Evolutionary conservation across 768 basidiomycete genomes (phyloP).

Genomic region (Panellus pusillus): DNA sequence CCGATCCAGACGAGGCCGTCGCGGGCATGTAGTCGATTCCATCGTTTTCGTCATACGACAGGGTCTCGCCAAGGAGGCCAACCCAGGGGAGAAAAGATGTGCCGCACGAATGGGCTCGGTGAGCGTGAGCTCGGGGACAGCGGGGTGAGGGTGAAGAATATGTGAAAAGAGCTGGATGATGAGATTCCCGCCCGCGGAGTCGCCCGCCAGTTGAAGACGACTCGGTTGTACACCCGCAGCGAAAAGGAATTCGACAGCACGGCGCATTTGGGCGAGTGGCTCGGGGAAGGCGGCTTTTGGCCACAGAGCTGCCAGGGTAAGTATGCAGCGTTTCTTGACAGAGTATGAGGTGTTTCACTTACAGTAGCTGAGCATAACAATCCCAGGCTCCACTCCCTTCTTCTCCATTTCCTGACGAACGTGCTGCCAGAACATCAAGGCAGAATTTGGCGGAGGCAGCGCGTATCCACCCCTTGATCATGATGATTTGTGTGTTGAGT

Average conservation of each 20-base stretch:
- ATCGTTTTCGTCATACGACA: constrained; percentile 25
- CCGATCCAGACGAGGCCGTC: constrained; percentile 15
- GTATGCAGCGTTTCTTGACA: no score
- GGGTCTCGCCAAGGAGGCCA: constrained; percentile 22
- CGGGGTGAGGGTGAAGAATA: constrained; percentile 28
- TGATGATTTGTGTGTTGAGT: no score
- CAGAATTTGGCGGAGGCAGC: no score
- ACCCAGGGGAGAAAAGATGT: constrained; percentile 37
- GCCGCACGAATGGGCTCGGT: constrained; percentile 24
- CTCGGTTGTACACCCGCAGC: constrained; percentile 28
- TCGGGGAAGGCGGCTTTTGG: constrained; percentile 28
- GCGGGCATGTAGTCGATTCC: constrained; percentile 26
- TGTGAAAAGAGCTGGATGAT: constrained; percentile 31
- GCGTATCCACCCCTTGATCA: no score
- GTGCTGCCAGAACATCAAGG: no score
- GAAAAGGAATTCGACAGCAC: constrained; percentile 29
- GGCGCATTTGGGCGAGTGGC: constrained; percentile 28
- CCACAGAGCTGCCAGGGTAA: constrained; percentile 25
- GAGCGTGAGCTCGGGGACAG: constrained; percentile 20
- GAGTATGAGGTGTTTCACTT: neutral
- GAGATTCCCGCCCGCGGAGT: constrained; percentile 36
- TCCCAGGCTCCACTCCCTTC: neutral
- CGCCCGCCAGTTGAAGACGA: constrained; percentile 32
- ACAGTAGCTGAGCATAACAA: neutral
- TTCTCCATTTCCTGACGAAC: no score